Evolutionary conservation across 2,329 filamentous ascomycete genomes (phyloP).

Genomic region (Cladophialophora bantiana): DNA sequence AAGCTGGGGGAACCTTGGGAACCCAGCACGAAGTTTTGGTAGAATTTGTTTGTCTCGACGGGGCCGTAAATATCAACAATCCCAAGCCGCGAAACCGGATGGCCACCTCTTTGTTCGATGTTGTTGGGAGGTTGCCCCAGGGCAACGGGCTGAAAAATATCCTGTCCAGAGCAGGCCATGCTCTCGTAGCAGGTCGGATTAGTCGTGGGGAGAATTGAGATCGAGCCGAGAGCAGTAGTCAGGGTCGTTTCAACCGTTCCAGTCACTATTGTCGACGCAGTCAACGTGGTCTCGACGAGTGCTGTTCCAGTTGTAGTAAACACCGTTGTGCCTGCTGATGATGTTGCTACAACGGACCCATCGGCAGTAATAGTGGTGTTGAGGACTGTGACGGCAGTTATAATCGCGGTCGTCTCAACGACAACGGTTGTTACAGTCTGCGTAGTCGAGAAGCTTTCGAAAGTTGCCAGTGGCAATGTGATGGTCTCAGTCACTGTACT

Average conservation of each 20-base stretch:
- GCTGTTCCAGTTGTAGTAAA: constrained; percentile 37
- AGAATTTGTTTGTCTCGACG: constrained; percentile 66
- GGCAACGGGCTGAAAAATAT: constrained; percentile 53
- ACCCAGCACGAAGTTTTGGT: constrained; percentile 79
- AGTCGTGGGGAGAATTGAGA: constrained; percentile 31
- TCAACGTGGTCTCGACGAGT: constrained; percentile 36
- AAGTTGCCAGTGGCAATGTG: constrained; percentile 39
- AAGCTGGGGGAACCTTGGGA: constrained; percentile 73
- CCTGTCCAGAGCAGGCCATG: constrained; percentile 44
- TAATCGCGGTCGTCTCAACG: constrained; percentile 34
- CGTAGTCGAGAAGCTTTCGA: constrained; percentile 34
- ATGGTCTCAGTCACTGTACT: constrained; percentile 38
- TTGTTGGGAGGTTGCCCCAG: constrained; percentile 48
- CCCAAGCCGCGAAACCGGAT: constrained; percentile 51
- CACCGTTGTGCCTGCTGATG: constrained; percentile 36
- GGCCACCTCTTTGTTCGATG: constrained; percentile 50
- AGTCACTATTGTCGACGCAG: constrained; percentile 34
- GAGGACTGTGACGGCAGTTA: constrained; percentile 37
- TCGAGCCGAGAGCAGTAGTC: constrained; percentile 35
- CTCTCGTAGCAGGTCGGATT: constrained; percentile 33
- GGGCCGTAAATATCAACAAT: constrained; percentile 45
- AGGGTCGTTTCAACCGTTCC: constrained; percentile 34
- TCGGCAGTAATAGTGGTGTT: constrained; percentile 35
- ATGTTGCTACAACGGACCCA: constrained; percentile 34
- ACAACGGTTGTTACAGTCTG: constrained; percentile 36